Evolutionary conservation across 2,329 filamentous ascomycete genomes (phyloP).

Genomic region (Monilinia laxa): DNA sequence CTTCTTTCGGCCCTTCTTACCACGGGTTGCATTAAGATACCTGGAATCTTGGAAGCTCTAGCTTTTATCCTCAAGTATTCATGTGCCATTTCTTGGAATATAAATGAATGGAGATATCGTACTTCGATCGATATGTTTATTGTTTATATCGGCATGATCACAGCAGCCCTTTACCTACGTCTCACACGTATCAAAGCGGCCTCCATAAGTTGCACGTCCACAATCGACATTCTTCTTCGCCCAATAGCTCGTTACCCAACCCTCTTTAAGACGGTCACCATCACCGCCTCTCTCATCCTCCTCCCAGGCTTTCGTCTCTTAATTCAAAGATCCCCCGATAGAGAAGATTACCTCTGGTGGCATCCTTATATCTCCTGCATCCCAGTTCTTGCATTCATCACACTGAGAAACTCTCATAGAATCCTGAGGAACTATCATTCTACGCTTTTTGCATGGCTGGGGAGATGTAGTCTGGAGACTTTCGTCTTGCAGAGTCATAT

Average conservation of each 20-base stretch:
- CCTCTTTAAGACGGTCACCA: slow-evolving; percentile 25
- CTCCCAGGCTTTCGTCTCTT: slow-evolving; percentile 32
- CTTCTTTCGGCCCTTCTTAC: slow-evolving; percentile 46
- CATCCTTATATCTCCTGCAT: slow-evolving; percentile 56
- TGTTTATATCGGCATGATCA: slow-evolving; percentile 56
- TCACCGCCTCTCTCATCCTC: slow-evolving; percentile 30
- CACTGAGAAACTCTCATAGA: slow-evolving; percentile 51
- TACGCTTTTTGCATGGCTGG: slow-evolving; percentile 52
- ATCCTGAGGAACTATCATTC: slow-evolving; percentile 47
- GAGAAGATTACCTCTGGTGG: slow-evolving; percentile 49
- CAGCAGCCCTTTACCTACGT: slow-evolving; percentile 46
- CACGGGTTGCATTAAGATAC: slow-evolving; percentile 41
- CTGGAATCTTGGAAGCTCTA: slow-evolving; percentile 46
- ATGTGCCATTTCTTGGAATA: slow-evolving; percentile 51
- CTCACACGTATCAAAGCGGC: slow-evolving; percentile 34
- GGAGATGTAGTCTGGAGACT: slow-evolving; percentile 57
- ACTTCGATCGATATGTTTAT: slow-evolving; percentile 54
- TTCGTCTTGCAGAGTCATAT: slow-evolving; percentile 62
- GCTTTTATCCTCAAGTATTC: slow-evolving; percentile 43
- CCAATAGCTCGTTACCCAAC: slow-evolving; percentile 24
- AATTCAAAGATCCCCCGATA: slow-evolving; percentile 36
- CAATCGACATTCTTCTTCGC: slow-evolving; percentile 29
- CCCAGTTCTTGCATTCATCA: slow-evolving; percentile 53
- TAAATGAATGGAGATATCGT: slow-evolving; percentile 51
- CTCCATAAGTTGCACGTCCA: slow-evolving; percentile 32